Conservation (phyloP, 225 moss, liverwort and hornwort genomes). For the Physcomitrium patens region DNA sequence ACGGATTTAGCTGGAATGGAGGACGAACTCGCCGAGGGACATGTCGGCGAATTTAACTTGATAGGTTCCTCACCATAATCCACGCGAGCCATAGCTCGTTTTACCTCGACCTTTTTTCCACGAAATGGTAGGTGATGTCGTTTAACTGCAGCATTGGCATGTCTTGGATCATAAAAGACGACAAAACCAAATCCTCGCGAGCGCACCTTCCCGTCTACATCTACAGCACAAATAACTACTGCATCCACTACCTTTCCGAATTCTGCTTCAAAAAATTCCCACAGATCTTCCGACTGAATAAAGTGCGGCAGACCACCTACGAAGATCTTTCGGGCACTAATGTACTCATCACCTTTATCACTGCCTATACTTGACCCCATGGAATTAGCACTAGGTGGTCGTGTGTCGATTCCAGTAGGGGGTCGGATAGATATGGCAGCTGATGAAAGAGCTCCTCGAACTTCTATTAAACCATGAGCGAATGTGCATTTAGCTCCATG, state of each 20-base stretch:
- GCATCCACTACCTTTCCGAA: constrained; percentile 93
- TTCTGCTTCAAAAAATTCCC: constrained; percentile 92
- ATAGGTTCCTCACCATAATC: constrained; percentile 82
- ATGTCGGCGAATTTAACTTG: constrained; percentile 48
- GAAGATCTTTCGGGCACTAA: constrained; percentile 81
- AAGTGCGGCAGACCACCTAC: constrained; percentile 92
- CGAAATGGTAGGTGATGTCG: constrained; percentile 87
- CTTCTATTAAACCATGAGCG: constrained; percentile 82
- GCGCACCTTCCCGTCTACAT: constrained; percentile 81
- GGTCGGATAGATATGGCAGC: constrained; percentile 69
- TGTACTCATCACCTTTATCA: constrained; percentile 75
- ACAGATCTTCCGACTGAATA: constrained; percentile 81
- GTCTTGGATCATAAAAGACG: constrained; percentile 82
- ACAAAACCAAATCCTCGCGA: constrained; percentile 94
- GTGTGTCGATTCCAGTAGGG: constrained; percentile 57
- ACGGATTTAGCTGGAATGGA: constrained; percentile 43
- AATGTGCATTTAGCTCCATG: constrained; percentile 95
- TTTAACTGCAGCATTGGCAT: constrained; percentile 82
- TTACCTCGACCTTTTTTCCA: constrained; percentile 96
- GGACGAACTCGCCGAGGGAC: not conserved
- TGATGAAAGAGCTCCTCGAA: constrained; percentile 62
- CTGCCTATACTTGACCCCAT: constrained; percentile 81
- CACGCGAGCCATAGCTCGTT: constrained; percentile 85
- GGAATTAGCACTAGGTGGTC: constrained; percentile 83
- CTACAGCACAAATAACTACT: constrained; percentile 87